These are phyloP conservation scores for Aegilops longissima DNA, from an alignment of 176 grass and related monocot genomes.

Conservation along the genomic window DNA sequence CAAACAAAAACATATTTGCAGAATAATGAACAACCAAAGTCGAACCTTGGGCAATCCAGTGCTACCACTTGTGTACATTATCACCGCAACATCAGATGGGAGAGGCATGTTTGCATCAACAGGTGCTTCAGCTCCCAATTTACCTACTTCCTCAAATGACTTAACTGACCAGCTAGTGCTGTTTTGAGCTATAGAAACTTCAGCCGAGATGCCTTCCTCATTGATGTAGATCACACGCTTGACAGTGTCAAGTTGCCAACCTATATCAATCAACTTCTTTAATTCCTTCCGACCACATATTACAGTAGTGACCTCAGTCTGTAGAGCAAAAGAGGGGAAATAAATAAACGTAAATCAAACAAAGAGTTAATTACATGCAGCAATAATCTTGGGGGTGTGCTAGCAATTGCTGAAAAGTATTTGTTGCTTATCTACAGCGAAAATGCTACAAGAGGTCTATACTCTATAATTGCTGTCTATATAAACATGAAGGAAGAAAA, in stretches of 20 bases:
- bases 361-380: slow-evolving; percentile 4
- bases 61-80: slow-evolving; percentile 99
- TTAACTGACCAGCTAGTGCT: slow-evolving; percentile 57
- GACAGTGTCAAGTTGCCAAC: slow-evolving; percentile 71
- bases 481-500: slow-evolving; percentile 5
- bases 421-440: neutral
- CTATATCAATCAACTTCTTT: slow-evolving; percentile 89
- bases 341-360: slow-evolving; percentile 17
- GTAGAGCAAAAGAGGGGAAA: slow-evolving; percentile 25
- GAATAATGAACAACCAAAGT: slow-evolving; percentile 2
- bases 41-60: slow-evolving; percentile 91
- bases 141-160: slow-evolving; percentile 68
- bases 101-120: slow-evolving; percentile 68
- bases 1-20: neutral
- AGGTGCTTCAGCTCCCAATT: slow-evolving; percentile 64
- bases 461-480: neutral
- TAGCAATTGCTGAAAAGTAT: slow-evolving; percentile 6
- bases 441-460: neutral
- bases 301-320: slow-evolving; percentile 93
- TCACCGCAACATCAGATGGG: slow-evolving; percentile 72
- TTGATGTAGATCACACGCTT: slow-evolving; percentile 81
- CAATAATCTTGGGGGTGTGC: neutral
- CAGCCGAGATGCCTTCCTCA: slow-evolving; percentile 66
- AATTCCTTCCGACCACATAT: slow-evolving; percentile 90
- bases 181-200: slow-evolving; percentile 68